Evolutionary conservation across 2,329 filamentous ascomycete species (phyloP), one percentile per base, ranked within the genome.

Genomic region (Colletotrichum cuscutae): DNA sequence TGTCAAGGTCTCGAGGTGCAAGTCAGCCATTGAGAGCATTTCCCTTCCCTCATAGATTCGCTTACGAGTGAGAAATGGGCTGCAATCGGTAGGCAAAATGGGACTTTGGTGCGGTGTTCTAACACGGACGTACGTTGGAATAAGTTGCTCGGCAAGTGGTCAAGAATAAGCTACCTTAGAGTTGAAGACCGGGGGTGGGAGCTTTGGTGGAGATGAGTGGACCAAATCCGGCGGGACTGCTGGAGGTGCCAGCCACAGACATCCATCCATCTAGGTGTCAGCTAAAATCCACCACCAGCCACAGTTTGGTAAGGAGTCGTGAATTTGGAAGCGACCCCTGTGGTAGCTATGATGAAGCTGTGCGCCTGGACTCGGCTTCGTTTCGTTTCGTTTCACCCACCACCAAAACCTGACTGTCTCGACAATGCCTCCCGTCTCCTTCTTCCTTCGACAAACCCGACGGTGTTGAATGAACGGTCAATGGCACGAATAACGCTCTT

Each of bases 401-500:
- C 42, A 49, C 42, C 32, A 62, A 52, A 52, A 30, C 57, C 35
- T 13, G 37, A 68, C 30, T 22, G 53, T 11, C 28, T 61, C 49
- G 46, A 60, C 15, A 42, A 68, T 61, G 58, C 28, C 30, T 30
- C 26, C 46, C 15, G 24, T 30, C 42, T 22, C n/a, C 13, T 30
- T 52, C 52, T 28, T 30, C 13, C 57, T n/a, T 63, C 49, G 28
- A 65, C 66, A 65, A 71, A 60, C 54, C 22, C 49, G 15, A 71
- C 54, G 71, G 68, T 49, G 19, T 19, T 73, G 57, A 72, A 32
- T 30, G 42, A 32, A 49, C 13, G 68, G 63, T n/a, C 64, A 66
- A 75, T 75, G 74, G 74, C 69, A 74, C 81, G 82, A 76, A 76
- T 85, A 76, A 83, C 83, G 77, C 80, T 89, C 80, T 85, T 89